Base-by-base conservation (phyloP, 768 basidiomycete species). In the Mycena filopes region DNA sequence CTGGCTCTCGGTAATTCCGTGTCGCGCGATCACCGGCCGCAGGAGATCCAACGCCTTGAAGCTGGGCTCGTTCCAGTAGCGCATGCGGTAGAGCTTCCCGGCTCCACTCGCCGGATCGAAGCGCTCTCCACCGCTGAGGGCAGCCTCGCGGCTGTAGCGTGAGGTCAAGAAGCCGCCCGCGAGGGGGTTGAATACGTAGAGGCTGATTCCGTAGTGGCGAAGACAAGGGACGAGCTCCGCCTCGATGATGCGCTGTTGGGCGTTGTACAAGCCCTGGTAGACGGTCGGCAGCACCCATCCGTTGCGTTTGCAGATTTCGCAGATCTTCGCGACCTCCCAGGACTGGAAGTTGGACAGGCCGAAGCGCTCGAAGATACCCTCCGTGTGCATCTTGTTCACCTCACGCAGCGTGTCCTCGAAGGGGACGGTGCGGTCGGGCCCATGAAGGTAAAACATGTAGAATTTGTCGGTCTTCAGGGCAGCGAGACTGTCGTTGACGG, bases 291-390 rank as follows among this genome's bases (percentile, higher is more conserved):
- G 65, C 1, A 85, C 76, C 69, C 77, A 86, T 3, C 77, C 77
- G 11, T 82, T 82, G 13, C 73, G 75, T 47, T 76, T 81, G 72
- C 83, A 84, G 28, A 85, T 82, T 0, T 50, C 48, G 26, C 28
- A 51, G 26, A 42, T 36, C 31, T 63, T 50, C 11, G 50, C 55
- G n/a, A 66, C 68, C 72, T 85, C 83, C 79, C 81, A 86, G 1
- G 83, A 72, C 0, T 79, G 70, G 47, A 72, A 86, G 72, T 86
- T 86, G 51, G 82, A 83, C 58, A 86, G 69, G 6, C 84, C 83
- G 60, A 86, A 81, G 13, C 77, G 77, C 66, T 85, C 78, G 55
- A 84, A 83, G 42, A 73, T 71, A 1, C 84, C 84, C 41, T 82
- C 74, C 33, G 77, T 73, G 63, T 83, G 77, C 31, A 85, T 69